Conservation (phyloP, 352 stramenopile species). For the Saprolegnia parasitica region DNA sequence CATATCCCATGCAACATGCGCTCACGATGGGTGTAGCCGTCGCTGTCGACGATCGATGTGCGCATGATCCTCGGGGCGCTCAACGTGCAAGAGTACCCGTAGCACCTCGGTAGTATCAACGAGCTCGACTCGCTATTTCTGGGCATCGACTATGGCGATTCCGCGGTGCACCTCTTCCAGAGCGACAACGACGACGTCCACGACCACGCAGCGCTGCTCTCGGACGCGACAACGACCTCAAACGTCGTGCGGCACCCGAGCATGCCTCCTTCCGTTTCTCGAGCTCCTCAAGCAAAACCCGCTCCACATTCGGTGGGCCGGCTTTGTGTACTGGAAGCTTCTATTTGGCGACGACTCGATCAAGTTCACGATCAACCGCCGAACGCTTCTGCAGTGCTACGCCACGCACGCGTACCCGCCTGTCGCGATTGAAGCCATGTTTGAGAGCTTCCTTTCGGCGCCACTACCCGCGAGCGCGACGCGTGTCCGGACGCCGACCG, state of each 20-base stretch:
- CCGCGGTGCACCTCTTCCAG: slow-evolving; percentile 19
- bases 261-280: slow-evolving; percentile 64
- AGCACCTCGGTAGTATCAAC: slow-evolving; percentile 76
- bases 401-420: slow-evolving; percentile 17
- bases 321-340: slow-evolving; percentile 57
- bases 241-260: slow-evolving; percentile 49
- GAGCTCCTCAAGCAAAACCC: slow-evolving; percentile 50
- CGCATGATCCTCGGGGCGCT: slow-evolving; percentile 79
- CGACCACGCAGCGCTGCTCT: slow-evolving; percentile 34
- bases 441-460: slow-evolving; percentile 13
- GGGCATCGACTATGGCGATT: slow-evolving; percentile 38
- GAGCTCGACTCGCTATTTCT: slow-evolving; percentile 72
- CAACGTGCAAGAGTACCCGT: slow-evolving; percentile 54
- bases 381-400: slow-evolving; percentile 50
- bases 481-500: not conserved
- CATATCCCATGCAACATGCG: not conserved
- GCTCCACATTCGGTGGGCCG: slow-evolving; percentile 57
- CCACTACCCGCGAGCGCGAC: not conserved
- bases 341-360: slow-evolving; percentile 56
- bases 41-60: slow-evolving; percentile 63
- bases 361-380: slow-evolving; percentile 65
- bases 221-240: slow-evolving; percentile 34
- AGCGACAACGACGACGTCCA: slow-evolving; percentile 33
- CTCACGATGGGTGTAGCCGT: slow-evolving; percentile 13
- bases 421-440: slow-evolving; percentile 20